Percentiles rank a stretch among this genome's conserved stretches.
These are phyloP conservation scores for Apiospora malaysiana DNA, from an alignment of 2,329 filamentous ascomycete species.

Conservation along the genomic window DNA sequence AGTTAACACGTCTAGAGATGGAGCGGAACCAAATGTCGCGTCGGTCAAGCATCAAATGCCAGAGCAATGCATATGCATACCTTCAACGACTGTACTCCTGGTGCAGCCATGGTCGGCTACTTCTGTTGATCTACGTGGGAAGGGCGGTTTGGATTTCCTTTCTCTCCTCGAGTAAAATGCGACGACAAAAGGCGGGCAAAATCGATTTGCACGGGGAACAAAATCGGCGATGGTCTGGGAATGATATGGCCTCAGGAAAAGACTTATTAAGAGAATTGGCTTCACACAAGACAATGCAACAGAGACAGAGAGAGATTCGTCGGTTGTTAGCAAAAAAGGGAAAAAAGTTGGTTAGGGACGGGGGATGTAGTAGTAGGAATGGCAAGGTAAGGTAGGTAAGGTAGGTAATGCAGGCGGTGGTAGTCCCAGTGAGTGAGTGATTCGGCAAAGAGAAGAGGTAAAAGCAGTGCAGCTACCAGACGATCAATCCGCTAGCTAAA, in stretches of 20 bases:
- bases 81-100: conserved; percentile 23
- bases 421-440: neutral
- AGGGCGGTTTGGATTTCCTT: conserved; percentile 17
- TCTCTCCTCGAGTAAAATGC: conserved; percentile 15
- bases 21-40: neutral
- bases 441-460: conserved; percentile 19
- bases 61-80: conserved; percentile 5
- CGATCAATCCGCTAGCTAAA: conserved; percentile 17
- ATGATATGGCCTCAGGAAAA: conserved; percentile 12
- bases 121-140: conserved; percentile 14
- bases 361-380: conserved; percentile 20
- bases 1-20: neutral
- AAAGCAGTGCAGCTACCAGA: conserved; percentile 18
- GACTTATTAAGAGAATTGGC: conserved; percentile 13
- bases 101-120: conserved; percentile 22
- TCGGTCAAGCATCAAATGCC: neutral
- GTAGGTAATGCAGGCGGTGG: neutral
- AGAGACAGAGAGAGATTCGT: conserved; percentile 18
- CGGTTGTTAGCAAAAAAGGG: conserved; percentile 16
- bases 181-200: conserved; percentile 19
- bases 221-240: neutral
- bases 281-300: conserved; percentile 18
- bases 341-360: conserved; percentile 19
- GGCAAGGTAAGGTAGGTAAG: neutral
- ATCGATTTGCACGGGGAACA: conserved; percentile 14